Percentiles rank a stretch among this genome's conserved stretches.
These are phyloP conservation scores for Citropsis articulata DNA, from an alignment of 345 rosid genomes.

Conservation along the genomic window DNA sequence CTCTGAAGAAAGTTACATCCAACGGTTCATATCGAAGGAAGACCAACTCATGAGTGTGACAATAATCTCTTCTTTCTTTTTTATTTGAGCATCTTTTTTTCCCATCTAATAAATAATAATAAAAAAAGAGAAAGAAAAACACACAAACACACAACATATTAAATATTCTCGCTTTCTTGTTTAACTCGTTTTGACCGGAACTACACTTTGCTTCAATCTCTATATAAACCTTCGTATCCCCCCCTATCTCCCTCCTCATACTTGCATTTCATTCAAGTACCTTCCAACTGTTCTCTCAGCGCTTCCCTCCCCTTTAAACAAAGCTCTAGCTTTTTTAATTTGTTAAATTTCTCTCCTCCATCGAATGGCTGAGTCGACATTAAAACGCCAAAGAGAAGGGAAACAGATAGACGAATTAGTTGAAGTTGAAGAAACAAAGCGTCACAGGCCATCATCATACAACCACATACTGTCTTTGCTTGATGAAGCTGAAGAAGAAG, in stretches of 20 bases:
- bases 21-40: conserved; percentile 3
- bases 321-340: not conserved
- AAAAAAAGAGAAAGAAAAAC: no score
- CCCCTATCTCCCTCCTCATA: conserved; percentile 45
- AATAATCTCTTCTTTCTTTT: not conserved
- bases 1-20: not conserved
- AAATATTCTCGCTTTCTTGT: conserved; percentile 7
- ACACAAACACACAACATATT: not conserved
- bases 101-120: not conserved
- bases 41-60: not conserved
- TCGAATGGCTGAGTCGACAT: conserved; percentile 44
- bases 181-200: conserved; percentile 43
- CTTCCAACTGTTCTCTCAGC: not conserved
- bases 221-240: conserved; percentile 49
- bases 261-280: not conserved
- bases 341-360: not conserved
- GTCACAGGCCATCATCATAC: conserved; percentile 38
- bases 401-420: conserved; percentile 24
- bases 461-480: conserved; percentile 40
- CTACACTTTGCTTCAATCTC: conserved; percentile 29
- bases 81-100: not conserved
- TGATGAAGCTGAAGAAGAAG: conserved; percentile 46
- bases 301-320: not conserved
- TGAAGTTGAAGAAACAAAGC: conserved; percentile 34
- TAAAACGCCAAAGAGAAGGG: conserved; percentile 66